Percentiles rank a stretch among this genome's conserved stretches.
These are phyloP conservation scores for Colletotrichum caudatum DNA, from an alignment of 2,329 filamentous ascomycete species.

Conservation along the genomic window DNA sequence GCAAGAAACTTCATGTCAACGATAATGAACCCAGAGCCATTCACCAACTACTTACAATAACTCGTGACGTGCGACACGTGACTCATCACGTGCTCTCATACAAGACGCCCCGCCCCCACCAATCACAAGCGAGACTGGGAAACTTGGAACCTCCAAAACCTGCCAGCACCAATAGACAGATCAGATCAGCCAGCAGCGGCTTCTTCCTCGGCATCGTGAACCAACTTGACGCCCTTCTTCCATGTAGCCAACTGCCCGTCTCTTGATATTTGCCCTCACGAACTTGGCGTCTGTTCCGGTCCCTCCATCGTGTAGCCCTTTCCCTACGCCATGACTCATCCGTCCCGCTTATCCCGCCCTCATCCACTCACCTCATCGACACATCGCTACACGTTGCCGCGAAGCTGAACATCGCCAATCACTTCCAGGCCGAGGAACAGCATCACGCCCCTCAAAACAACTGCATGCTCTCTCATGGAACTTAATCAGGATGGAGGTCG, in stretches of 20 bases:
- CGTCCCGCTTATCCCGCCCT: background rate
- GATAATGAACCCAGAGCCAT: background rate
- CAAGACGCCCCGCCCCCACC: fast-evolving
- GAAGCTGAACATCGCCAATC: background rate
- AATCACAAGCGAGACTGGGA: background rate
- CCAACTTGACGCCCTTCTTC: background rate
- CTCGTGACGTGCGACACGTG: too few species aligned
- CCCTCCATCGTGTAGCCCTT: background rate
- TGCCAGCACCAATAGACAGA: background rate
- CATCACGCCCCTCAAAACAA: background rate
- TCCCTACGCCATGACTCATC: slow-evolving; percentile 21
- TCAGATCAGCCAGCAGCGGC: too few species aligned
- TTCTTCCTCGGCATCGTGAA: too few species aligned
- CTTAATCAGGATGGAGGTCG: background rate
- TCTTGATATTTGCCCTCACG: background rate
- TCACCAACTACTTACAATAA: too few species aligned
- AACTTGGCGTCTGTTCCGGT: too few species aligned
- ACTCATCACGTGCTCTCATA: background rate
- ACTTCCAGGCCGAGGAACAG: background rate
- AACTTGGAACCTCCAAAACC: background rate
- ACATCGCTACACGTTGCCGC: background rate
- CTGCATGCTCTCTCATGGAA: background rate
- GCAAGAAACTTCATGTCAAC: slow-evolving; percentile 13
- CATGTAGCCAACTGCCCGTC: background rate
- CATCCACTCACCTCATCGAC: background rate